phyloP scores from a whole-genome alignment of 768 basidiomycete species.

The Serendipita sp. region DNA sequence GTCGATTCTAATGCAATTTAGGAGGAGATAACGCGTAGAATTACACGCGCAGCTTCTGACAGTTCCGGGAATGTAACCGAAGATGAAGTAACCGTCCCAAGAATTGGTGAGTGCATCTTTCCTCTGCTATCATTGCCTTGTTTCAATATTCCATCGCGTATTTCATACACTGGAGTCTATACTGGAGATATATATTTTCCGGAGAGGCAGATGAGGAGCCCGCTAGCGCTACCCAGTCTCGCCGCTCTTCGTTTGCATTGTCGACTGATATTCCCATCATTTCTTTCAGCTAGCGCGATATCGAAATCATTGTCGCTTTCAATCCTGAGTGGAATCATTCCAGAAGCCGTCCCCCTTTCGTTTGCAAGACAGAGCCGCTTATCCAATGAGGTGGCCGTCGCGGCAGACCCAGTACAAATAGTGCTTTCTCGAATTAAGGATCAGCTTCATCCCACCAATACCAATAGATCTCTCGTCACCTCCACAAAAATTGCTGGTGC shows the following conservation, averaged over 20 bases:
- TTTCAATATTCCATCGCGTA: too few species aligned
- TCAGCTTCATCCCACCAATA: background rate
- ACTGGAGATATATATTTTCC: too few species aligned
- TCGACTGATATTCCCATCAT: background rate
- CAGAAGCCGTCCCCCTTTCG: background rate
- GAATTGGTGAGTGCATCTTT: background rate
- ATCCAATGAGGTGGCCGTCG: background rate
- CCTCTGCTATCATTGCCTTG: too few species aligned
- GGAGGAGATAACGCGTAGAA: constrained; percentile 4
- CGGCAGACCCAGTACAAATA: background rate
- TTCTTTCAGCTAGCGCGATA: background rate
- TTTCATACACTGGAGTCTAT: too few species aligned
- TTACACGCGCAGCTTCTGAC: constrained; percentile 1
- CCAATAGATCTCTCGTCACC: background rate
- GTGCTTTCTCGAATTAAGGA: background rate
- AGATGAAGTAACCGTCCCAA: background rate
- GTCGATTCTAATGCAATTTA: background rate
- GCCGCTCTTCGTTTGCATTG: background rate
- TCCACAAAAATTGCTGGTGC: background rate
- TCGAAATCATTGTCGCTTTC: background rate
- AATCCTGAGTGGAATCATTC: background rate
- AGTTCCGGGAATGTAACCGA: background rate
- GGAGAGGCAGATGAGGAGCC: too few species aligned
- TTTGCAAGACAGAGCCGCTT: background rate
- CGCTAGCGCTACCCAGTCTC: background rate